These are phyloP conservation scores for Mycena epipterygia DNA, from an alignment of 768 basidiomycete genomes.

Conservation along the genomic window DNA sequence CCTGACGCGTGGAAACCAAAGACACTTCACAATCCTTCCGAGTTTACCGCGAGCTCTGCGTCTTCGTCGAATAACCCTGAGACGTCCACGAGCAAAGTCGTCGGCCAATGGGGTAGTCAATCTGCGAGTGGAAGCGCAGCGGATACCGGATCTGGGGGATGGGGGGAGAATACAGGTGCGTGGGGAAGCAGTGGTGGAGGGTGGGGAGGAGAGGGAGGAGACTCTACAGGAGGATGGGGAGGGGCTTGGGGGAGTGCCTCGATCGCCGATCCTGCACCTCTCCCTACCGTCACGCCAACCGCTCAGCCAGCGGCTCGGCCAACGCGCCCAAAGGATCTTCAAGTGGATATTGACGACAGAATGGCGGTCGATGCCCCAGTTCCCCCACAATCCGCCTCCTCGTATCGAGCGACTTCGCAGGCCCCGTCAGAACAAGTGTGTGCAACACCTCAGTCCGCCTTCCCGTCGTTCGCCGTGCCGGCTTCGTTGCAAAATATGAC, in stretches of 20 bases:
- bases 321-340: constrained; percentile 2
- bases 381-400: constrained; percentile 28
- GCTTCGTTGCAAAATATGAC: constrained; percentile 5
- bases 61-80: constrained; percentile 10
- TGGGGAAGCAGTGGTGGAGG: background rate
- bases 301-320: background rate
- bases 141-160: background rate
- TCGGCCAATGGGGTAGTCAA: background rate
- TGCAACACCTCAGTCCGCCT: constrained; percentile 25
- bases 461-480: constrained; percentile 18
- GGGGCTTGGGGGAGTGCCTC: too few species aligned
- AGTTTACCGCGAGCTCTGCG: background rate
- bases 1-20: constrained; percentile 15
- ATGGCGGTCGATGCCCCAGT: background rate
- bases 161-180: background rate
- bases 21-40: background rate
- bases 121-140: background rate
- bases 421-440: constrained; percentile 11
- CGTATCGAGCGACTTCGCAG: constrained; percentile 25
- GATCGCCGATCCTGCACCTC: background rate
- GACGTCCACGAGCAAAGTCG: constrained; percentile 9
- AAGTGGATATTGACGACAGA: constrained; percentile 6
- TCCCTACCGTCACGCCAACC: background rate
- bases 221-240: background rate
- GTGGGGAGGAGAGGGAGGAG: background rate